phyloP scores from a whole-genome alignment of 2,329 filamentous ascomycete genomes.

The Escovopsis weberi region DNA sequence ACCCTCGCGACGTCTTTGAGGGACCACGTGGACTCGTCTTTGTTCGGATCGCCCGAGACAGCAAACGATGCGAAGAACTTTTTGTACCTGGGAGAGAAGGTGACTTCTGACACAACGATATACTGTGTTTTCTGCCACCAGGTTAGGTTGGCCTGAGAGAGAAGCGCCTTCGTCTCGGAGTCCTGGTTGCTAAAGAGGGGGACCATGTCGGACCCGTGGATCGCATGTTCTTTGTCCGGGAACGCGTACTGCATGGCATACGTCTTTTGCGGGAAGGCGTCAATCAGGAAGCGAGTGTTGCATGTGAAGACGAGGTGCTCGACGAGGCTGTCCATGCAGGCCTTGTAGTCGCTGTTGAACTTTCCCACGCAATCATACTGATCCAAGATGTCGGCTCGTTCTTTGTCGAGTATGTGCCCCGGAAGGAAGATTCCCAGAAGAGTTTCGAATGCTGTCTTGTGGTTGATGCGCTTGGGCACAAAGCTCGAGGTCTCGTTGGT shows the following conservation, averaged over 20 bases:
- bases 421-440: background rate
- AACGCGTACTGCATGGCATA: constrained; percentile 7
- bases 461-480: background rate
- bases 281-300: constrained; percentile 5
- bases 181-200: background rate
- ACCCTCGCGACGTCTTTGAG: background rate
- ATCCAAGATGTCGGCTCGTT: background rate
- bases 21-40: background rate
- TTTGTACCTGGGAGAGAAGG: background rate
- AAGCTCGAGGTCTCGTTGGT: background rate
- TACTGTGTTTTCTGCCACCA: background rate
- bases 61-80: background rate
- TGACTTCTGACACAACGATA: background rate
- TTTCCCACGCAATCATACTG: constrained; percentile 1
- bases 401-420: background rate
- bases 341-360: background rate
- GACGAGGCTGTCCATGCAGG: background rate
- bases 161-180: background rate
- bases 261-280: background rate
- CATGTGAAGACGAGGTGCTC: constrained; percentile 6
- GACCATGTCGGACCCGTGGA: background rate
- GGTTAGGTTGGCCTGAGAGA: too few species aligned
- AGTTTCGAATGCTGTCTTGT: background rate
- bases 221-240: background rate
- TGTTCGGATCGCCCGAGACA: background rate